Evolutionary conservation across 345 rosid genomes (phyloP).

Genomic region (Populus deltoides): DNA sequence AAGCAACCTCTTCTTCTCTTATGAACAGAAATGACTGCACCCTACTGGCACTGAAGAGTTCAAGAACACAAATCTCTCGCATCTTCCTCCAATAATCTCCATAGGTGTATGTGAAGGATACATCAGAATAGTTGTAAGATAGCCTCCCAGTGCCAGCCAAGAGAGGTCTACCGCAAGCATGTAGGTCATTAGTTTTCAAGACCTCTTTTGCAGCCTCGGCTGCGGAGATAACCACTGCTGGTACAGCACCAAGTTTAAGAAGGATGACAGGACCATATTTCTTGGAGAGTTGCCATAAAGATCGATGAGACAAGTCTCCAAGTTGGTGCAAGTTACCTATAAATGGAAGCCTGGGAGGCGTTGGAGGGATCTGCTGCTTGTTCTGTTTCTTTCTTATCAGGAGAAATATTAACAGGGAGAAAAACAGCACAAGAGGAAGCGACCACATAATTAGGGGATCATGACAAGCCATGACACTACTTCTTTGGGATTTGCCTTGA

Average conservation of each 20-base stretch:
- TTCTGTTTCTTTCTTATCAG: no score
- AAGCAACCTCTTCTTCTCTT: no score
- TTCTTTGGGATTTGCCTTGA: no score
- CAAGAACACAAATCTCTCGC: no score
- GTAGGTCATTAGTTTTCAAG: neutral
- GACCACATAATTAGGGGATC: no score
- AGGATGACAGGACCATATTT: slow-evolving; percentile 3
- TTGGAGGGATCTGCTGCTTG: neutral
- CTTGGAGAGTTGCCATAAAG: neutral
- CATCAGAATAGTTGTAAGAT: slow-evolving; percentile 3
- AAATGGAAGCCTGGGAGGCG: slow-evolving; percentile 9
- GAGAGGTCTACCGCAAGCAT: slow-evolving; percentile 9
- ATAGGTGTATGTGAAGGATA: slow-evolving; percentile 4
- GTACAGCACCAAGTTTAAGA: neutral
- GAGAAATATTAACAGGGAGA: no score
- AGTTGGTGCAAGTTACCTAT: slow-evolving; percentile 14
- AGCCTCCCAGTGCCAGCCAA: neutral
- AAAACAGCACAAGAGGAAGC: no score
- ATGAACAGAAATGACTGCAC: no score
- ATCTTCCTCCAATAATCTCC: slow-evolving; percentile 11
- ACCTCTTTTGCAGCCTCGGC: slow-evolving; percentile 8
- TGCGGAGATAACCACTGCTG: neutral
- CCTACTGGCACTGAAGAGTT: no score
- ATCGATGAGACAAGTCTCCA: slow-evolving; percentile 1
- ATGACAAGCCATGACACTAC: no score